Percentiles rank a stretch among this genome's conserved stretches.
Conservation (phyloP, 1,139 yeast species). For the Meyerozyma sp. region DNA sequence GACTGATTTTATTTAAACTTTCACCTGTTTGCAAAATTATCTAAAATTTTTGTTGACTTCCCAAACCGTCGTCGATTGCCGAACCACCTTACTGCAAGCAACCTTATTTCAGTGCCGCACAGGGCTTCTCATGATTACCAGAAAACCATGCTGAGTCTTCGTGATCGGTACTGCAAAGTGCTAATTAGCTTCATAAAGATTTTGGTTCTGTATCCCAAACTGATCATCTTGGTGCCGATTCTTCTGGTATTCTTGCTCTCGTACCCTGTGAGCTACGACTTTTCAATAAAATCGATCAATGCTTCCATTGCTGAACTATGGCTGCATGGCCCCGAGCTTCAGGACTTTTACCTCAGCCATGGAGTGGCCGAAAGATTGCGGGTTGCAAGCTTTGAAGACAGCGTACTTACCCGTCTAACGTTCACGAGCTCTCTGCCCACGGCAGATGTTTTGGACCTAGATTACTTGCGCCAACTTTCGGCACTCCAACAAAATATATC, state of each 20-base stretch:
- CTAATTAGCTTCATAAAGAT: slow-evolving; percentile 10
- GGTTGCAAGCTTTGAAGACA: not conserved
- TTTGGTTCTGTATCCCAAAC: slow-evolving; percentile 14
- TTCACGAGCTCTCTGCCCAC: not conserved
- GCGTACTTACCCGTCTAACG: not conserved
- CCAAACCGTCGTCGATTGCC: too few species aligned
- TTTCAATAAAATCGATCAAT: slow-evolving; percentile 15
- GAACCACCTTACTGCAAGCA: too few species aligned
- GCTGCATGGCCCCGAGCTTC: not conserved
- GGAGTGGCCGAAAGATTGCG: not conserved
- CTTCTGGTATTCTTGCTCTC: slow-evolving; percentile 16
- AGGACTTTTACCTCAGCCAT: not conserved
- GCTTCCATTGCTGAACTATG: slow-evolving; percentile 9
- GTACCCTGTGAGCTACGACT: slow-evolving; percentile 20
- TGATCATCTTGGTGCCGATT: slow-evolving; percentile 17
- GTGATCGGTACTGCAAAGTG: slow-evolving; percentile 5
- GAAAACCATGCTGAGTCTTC: not conserved
- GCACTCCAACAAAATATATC: not conserved
- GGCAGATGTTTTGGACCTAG: not conserved
- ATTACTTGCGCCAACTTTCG: not conserved
- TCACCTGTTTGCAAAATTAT: too few species aligned
- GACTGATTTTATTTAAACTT: too few species aligned
- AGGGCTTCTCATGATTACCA: too few species aligned
- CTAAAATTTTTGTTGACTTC: too few species aligned
- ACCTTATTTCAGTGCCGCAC: too few species aligned